Evolutionary conservation across 768 basidiomycete species (phyloP), one percentile per base, ranked within the genome.

Genomic region (Hericium coralloides): DNA sequence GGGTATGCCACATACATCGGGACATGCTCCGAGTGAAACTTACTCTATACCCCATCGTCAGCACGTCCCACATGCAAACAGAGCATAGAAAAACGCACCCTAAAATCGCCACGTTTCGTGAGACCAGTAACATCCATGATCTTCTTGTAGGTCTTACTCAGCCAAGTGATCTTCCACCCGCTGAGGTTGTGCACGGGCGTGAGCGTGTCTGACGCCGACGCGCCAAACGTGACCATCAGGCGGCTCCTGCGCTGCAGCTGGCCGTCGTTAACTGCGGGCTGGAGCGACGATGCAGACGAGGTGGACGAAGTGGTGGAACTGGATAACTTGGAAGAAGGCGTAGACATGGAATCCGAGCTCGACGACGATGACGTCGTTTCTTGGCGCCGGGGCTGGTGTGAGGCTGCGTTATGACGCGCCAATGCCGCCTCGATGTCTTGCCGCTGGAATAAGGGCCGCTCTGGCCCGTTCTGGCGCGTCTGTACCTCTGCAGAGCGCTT

Each of bases 141-240:
- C 23, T 69, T 71, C n/a, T 68, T 64, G 56, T 79, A 81, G 0
- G 74, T 73, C 62, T 73, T 74, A 31, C 69, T 69, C 37, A 81
- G 66, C 55, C 73, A 73, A 2, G 67, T 72, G 23, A 80, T 70
- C 58, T 72, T 76, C 75, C 76, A 77, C 5, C 76, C 77, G 36
- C 74, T 69, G 49, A 80, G 64, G 60, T 80, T 79, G 52, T 73
- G 68, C 14, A 71, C 65, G 8, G 74, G 70, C 23, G 73, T 64
- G 49, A 81, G 63, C 25, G 69, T 62, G 4, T 68, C 67, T 15
- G 79, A 68, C 5, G 78, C 78, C 38, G 74, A 79, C 55, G 79
- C 74, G 3, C 78, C 77, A 57, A 81, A 81, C 0, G 76, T 77
- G 2, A 80, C 71, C 0, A 63, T 69, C 9, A 73, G 67, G 7